Base-by-base conservation (phyloP, 345 rosid genomes). In the Dipteronia dyeriana region DNA sequence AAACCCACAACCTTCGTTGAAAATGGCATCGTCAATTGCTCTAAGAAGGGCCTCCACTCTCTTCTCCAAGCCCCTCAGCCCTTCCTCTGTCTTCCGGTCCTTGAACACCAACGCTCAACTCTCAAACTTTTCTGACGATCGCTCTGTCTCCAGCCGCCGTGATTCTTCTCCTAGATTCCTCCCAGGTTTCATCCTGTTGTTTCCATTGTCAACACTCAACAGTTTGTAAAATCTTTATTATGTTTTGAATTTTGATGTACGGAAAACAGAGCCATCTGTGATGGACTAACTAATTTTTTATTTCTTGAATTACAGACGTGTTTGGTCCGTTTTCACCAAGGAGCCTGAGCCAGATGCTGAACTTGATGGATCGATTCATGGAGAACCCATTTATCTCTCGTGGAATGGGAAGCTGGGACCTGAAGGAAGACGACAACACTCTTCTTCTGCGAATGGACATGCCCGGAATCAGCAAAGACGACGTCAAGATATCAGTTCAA, bases 381-480 rank as follows among this genome's bases (percentile, higher is more conserved):
- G 78, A 77, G 3, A 79, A 47, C n/a, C 80, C 80, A 0, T 73
- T 75, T 23, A 0, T 68, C 20, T 78, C 74, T 9, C 17, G 66
- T 9, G 66, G 68, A 1, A 20, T 49, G 13, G 49, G 12, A 25
- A 4, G 90, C 2, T 91, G 92, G 90, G 88, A 88, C 31, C 79
- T 68, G 1, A 87, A 85, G 20, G 94, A 92, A 79, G 87, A 85
- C 38, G 81, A 82, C 2, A 62, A 82, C 0, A 79, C 70, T 6
- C 71, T 82, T 62, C 51, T 78, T 13, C 64, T 86, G 17, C 76
- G 82, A 14, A 70, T 86, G 70, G 85, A 86, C 83, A 82, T 86
- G 91, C 87, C 88, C 0, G 91, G 91, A 19, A 71, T 86, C 10
- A 66, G 78, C 74, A 86, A 78, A 72, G 84, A 84, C 66, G 79